Evolutionary conservation across 768 basidiomycete species (phyloP).

Genomic region (Lactifluus volemus): DNA sequence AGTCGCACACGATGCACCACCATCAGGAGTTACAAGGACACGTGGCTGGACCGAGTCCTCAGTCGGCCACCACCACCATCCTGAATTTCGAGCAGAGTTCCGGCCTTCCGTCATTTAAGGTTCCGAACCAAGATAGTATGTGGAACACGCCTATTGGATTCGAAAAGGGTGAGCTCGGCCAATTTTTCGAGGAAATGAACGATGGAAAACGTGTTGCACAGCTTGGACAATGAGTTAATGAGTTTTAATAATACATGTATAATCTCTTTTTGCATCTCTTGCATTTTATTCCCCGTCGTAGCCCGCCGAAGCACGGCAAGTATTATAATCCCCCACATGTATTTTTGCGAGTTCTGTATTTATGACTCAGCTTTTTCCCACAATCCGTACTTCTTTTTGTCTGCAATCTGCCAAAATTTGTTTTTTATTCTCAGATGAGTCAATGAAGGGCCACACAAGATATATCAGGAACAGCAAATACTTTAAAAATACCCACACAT

Average conservation of each 20-base stretch:
- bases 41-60: conserved; percentile 1
- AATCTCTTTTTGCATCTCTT: conserved; percentile 2
- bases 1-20: neutral
- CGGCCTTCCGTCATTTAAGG: conserved; percentile 17
- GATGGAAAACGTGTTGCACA: conserved; percentile 13
- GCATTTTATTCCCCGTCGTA: conserved; percentile 12
- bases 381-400: neutral
- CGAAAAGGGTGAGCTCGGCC: conserved; percentile 66
- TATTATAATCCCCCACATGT: conserved; percentile 12
- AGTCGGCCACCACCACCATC: neutral
- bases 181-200: conserved; percentile 52
- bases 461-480: neutral
- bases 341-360: conserved; percentile 10
- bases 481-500: conserved; percentile 4
- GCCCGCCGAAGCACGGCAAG: conserved; percentile 11
- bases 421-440: neutral
- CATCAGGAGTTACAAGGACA: conserved; percentile 10
- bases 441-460: neutral
- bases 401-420: neutral
- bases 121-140: conserved; percentile 51
- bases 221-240: conserved; percentile 12
- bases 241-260: conserved; percentile 9
- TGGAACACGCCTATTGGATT: conserved; percentile 73
- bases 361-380: neutral
- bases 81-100: conserved; percentile 13